Percentiles rank a stretch among this genome's conserved stretches.
phyloP scores from a whole-genome alignment of 2,329 filamentous ascomycete genomes.

The Diaporthe capsici region DNA sequence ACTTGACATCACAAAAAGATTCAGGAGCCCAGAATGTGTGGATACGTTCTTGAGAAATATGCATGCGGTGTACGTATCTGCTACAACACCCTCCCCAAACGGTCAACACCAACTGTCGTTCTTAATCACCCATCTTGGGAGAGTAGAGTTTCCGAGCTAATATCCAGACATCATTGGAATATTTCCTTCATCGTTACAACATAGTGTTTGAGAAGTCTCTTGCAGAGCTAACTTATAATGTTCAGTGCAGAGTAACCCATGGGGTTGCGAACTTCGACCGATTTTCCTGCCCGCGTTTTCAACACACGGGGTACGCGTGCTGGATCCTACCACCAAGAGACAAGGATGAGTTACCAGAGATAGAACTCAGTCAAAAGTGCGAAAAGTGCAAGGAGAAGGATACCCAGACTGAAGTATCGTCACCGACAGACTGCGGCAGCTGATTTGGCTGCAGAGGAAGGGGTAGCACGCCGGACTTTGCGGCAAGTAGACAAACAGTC shows the following conservation, averaged over 20 bases:
- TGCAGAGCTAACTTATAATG: neutral
- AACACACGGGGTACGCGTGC: neutral
- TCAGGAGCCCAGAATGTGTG: neutral
- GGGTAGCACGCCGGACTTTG: neutral
- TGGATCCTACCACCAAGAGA: neutral
- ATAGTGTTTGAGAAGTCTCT: accelerated
- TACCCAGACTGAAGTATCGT: neutral
- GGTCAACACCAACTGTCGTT: too few species aligned
- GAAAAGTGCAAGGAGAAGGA: neutral
- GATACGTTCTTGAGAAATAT: neutral
- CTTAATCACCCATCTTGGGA: neutral
- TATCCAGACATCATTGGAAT: neutral
- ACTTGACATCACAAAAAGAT: accelerated
- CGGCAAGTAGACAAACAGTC: neutral
- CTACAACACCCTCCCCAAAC: too few species aligned
- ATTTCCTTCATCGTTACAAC: accelerated
- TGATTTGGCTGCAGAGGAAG: neutral
- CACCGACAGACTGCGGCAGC: neutral
- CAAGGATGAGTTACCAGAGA: neutral
- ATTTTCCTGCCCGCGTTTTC: neutral
- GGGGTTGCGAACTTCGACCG: neutral
- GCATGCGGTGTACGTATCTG: constrained; percentile 32
- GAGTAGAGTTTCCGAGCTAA: neutral
- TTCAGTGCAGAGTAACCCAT: constrained; percentile 9
- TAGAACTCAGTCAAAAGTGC: too few species aligned